A percentile compares a stretch with the other conserved stretches of the same genome.
Conservation (phyloP, 2,329 filamentous ascomycete genomes). For the Fusarium liriodendri region DNA sequence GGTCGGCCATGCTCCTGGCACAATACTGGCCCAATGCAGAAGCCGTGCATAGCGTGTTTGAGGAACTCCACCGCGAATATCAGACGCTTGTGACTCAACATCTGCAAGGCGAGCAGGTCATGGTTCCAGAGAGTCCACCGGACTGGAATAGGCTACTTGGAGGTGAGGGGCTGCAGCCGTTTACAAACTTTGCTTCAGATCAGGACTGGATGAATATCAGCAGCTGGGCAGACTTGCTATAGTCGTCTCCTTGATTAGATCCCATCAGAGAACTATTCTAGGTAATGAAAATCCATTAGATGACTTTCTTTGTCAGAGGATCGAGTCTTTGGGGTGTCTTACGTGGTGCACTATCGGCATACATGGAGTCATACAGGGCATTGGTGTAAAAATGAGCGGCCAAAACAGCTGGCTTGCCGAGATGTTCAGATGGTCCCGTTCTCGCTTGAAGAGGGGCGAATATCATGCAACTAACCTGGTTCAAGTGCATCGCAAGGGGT, state of each 20-base stretch:
- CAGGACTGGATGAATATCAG: conserved; percentile 43
- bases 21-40: conserved; percentile 41
- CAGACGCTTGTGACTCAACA: conserved; percentile 39
- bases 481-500: neutral
- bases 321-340: neutral
- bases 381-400: neutral
- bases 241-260: neutral
- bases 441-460: neutral
- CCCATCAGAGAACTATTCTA: neutral
- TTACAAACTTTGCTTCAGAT: conserved; percentile 30
- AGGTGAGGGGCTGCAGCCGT: conserved; percentile 30
- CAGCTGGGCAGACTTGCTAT: conserved; percentile 39
- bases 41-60: conserved; percentile 42
- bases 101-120: conserved; percentile 38
- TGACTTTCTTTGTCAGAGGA: no score
- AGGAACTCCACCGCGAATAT: conserved; percentile 40
- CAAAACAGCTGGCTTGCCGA: neutral
- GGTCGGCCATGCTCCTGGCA: conserved; percentile 29
- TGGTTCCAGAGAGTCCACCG: conserved; percentile 38
- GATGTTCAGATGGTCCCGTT: neutral
- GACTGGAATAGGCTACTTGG: conserved; percentile 41
- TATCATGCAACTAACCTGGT: neutral
- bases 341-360: neutral
- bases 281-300: no score
- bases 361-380: neutral